A percentile compares a stretch with the other conserved stretches of the same genome.
Evolutionary conservation across 2,329 filamentous ascomycete genomes (phyloP).

Genomic region (Westerdykella sp.): DNA sequence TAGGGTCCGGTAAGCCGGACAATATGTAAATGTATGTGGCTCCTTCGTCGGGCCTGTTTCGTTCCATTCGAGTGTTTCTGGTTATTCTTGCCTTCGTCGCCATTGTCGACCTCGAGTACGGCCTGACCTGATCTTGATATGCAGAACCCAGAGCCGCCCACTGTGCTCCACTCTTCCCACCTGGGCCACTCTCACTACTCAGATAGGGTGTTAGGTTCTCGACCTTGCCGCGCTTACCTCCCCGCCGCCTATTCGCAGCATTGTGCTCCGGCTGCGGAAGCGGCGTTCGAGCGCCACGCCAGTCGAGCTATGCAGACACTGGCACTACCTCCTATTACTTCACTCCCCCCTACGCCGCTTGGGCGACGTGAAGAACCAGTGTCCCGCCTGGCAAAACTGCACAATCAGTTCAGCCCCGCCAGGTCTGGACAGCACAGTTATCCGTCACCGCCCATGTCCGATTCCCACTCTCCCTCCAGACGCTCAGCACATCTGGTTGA

Average conservation of each 20-base stretch:
- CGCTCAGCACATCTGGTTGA: constrained; percentile 33
- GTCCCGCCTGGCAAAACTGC: constrained; percentile 29
- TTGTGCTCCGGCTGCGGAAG: constrained; percentile 31
- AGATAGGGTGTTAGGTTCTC: constrained; percentile 12
- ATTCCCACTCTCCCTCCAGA: constrained; percentile 41
- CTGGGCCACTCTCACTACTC: constrained; percentile 14
- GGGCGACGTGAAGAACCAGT: constrained; percentile 34
- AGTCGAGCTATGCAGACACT: constrained; percentile 40
- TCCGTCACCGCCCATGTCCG: constrained; percentile 49
- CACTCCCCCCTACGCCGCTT: constrained; percentile 32
- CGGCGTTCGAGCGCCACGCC: constrained; percentile 32
- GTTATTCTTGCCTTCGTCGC: neutral
- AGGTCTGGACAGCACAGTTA: constrained; percentile 36
- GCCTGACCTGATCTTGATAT: constrained; percentile 29
- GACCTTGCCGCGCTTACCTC: constrained; percentile 13
- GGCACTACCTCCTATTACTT: constrained; percentile 34
- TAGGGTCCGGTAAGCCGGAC: constrained; percentile 14
- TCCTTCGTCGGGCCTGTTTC: constrained; percentile 8
- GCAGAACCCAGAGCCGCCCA: constrained; percentile 23
- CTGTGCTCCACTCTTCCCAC: constrained; percentile 15
- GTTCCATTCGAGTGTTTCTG: constrained; percentile 3
- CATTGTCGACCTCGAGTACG: constrained; percentile 15
- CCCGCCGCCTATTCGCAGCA: constrained; percentile 19
- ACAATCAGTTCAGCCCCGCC: constrained; percentile 31
- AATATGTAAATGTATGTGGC: constrained; percentile 14